Evolutionary conservation across 1,139 yeast species (phyloP).

Genomic region (Lodderomyces orthopsilosis): DNA sequence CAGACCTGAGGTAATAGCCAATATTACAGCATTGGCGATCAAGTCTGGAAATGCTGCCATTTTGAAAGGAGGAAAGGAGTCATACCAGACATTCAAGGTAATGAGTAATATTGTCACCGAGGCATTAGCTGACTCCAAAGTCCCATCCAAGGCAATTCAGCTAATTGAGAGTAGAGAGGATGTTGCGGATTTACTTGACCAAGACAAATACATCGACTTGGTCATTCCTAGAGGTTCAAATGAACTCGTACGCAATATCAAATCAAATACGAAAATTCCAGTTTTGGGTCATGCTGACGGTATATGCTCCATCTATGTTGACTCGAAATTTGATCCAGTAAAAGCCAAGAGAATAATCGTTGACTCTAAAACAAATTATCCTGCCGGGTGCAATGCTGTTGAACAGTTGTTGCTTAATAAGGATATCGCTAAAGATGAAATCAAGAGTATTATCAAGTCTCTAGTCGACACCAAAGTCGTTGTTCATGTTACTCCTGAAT

Average conservation of each 20-base stretch:
- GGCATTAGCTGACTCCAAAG: slow-evolving; percentile 60
- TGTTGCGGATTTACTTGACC: slow-evolving; percentile 77
- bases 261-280: slow-evolving; percentile 86
- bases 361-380: slow-evolving; percentile 93
- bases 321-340: slow-evolving; percentile 66
- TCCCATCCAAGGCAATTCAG: slow-evolving; percentile 81
- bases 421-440: slow-evolving; percentile 37
- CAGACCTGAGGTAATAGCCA: slow-evolving; percentile 98
- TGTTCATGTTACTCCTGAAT: slow-evolving; percentile 60
- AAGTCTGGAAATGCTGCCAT: slow-evolving; percentile 96
- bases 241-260: slow-evolving; percentile 81
- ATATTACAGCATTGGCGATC: slow-evolving; percentile 91
- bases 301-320: slow-evolving; percentile 83
- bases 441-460: slow-evolving; percentile 44
- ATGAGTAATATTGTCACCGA: slow-evolving; percentile 71
- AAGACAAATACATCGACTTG: slow-evolving; percentile 87
- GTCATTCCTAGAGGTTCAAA: slow-evolving; percentile 98
- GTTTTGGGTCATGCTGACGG: slow-evolving; percentile 99
- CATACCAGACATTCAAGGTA: slow-evolving; percentile 75
- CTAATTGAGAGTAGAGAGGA: slow-evolving; percentile 86
- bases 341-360: slow-evolving; percentile 75
- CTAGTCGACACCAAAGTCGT: slow-evolving; percentile 68
- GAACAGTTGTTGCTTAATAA: slow-evolving; percentile 78
- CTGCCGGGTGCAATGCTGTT: slow-evolving; percentile 97
- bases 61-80: slow-evolving; percentile 95